Evolutionary conservation across 345 rosid genomes (phyloP), one percentile per base, ranked within the genome.

Genomic region (Xanthoceras sorbifolium): DNA sequence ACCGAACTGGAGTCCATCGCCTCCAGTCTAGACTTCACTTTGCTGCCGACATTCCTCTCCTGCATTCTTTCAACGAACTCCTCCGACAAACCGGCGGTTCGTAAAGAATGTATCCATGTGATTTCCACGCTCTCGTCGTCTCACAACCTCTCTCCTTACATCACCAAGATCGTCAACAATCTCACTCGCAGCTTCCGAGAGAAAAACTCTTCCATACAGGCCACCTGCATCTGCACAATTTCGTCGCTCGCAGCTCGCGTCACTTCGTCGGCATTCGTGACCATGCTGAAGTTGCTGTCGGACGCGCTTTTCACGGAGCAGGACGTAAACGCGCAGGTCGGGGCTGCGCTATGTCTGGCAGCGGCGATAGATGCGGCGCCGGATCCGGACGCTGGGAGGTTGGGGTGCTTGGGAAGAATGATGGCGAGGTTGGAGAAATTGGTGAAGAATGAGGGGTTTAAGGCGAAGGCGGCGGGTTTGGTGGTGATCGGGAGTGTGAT

Each of bases 291-390:
- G 86, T 92, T 93, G 3, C 77, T 94, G 65, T 77, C 89, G 50
- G 97, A 93, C n/a, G 84, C 93, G 57, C 89, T 92, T 28, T 95
- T 92, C 83, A 93, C 98, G 10, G 99, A 95, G 88, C 99, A 90
- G 81, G 94, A 95, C 38, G 22, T 71, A 69, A 88, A 86, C 50
- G 88, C 97, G 8, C 99, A 93, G 91, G 77, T 88, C 77, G 97
- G 94, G 40, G 93, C 92, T 20, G 99, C 94, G 1, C 80, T 92
- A 80, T 92, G 99, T 42, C 80, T 95, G 73, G 92, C 99, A 3
- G 93, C 97, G 9, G 93, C 98, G 46, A 87, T 95, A 11, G 94
- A 90, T 23, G 82, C 90, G 2, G 86, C 93, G 15, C 82, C 87
- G 68, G 94, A 93, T 83, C 94, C 92, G 55, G 97, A 92, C 61